These are phyloP conservation scores for Cinchona pubescens DNA, from an alignment of 257 asterid species.

Conservation along the genomic window DNA sequence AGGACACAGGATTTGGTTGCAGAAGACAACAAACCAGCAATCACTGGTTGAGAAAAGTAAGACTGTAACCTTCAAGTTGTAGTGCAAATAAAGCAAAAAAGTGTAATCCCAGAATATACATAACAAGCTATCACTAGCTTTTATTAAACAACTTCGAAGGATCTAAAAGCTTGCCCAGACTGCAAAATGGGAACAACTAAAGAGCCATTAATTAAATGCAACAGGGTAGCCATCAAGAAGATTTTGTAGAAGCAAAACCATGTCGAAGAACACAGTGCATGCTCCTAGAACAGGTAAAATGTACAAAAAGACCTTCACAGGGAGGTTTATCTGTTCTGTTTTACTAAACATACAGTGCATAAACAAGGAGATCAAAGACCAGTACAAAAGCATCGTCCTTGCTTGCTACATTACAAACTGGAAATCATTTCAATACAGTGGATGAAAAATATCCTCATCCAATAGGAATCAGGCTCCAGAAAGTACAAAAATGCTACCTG, in stretches of 20 bases:
- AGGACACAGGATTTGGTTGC: conserved; percentile 51
- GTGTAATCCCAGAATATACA: conserved; percentile 10
- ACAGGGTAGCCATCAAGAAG: conserved; percentile 27
- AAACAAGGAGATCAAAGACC: neutral
- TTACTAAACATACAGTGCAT: conserved; percentile 17
- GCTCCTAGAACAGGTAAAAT: conserved; percentile 59
- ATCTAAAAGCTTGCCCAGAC: conserved; percentile 55
- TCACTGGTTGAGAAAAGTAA: conserved; percentile 44
- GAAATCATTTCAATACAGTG: no score
- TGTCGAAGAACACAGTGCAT: conserved; percentile 38
- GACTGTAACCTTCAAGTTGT: conserved; percentile 45
- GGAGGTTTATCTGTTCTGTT: conserved; percentile 39
- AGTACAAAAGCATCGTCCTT: neutral
- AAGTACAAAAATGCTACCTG: neutral
- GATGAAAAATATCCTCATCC: no score
- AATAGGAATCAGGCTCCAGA: conserved; percentile 2
- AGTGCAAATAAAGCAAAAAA: conserved; percentile 18
- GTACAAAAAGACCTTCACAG: conserved; percentile 35
- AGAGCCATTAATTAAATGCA: conserved; percentile 58
- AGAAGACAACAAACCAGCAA: conserved; percentile 43
- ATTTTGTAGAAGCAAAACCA: conserved; percentile 42
- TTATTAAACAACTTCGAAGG: conserved; percentile 15
- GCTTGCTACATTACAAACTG: neutral
- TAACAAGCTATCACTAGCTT: no score
- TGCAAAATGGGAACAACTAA: conserved; percentile 51